Percentiles rank a stretch among this genome's conserved stretches.
Conservation (phyloP, 768 basidiomycete genomes). For the button mushroom (Agaricus bisporus) region DNA sequence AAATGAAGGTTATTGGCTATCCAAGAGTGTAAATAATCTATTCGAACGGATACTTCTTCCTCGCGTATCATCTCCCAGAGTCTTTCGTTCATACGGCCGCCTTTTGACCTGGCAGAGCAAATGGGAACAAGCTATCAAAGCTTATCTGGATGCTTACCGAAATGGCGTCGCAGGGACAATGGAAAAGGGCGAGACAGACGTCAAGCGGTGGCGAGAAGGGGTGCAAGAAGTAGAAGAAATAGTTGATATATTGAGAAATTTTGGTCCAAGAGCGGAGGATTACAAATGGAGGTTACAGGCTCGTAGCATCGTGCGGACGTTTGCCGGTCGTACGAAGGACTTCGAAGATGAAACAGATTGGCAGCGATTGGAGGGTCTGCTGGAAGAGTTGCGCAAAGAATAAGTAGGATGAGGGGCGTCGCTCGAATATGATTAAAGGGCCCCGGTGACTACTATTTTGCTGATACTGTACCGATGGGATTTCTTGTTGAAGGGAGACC, state of each 20-base stretch:
- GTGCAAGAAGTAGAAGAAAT: constrained; percentile 77
- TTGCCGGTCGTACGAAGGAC: constrained; percentile 79
- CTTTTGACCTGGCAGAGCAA: constrained; percentile 65
- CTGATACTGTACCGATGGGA: no score
- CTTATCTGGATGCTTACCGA: constrained; percentile 83
- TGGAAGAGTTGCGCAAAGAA: constrained; percentile 55
- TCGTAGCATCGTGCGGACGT: constrained; percentile 80
- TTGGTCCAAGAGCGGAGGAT: constrained; percentile 62
- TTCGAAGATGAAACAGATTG: constrained; percentile 92
- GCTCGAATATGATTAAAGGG: no score
- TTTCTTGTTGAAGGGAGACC: no score
- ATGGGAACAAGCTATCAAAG: constrained; percentile 76
- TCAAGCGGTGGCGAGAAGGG: constrained; percentile 66
- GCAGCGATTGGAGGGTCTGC: constrained; percentile 55
- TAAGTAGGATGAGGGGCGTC: neutral
- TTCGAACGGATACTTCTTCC: constrained; percentile 79
- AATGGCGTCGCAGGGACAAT: constrained; percentile 53
- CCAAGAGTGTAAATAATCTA: constrained; percentile 61
- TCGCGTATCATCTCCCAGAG: constrained; percentile 67
- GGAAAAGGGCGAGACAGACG: constrained; percentile 64
- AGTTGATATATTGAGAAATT: constrained; percentile 75
- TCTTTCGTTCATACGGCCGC: constrained; percentile 83
- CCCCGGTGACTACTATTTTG: no score
- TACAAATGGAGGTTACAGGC: constrained; percentile 83
- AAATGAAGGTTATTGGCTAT: constrained; percentile 64